Percentiles rank a stretch among this genome's conserved stretches.
Conservation (phyloP, 1,139 yeast species). For the Yamadazyma dushanensis region DNA sequence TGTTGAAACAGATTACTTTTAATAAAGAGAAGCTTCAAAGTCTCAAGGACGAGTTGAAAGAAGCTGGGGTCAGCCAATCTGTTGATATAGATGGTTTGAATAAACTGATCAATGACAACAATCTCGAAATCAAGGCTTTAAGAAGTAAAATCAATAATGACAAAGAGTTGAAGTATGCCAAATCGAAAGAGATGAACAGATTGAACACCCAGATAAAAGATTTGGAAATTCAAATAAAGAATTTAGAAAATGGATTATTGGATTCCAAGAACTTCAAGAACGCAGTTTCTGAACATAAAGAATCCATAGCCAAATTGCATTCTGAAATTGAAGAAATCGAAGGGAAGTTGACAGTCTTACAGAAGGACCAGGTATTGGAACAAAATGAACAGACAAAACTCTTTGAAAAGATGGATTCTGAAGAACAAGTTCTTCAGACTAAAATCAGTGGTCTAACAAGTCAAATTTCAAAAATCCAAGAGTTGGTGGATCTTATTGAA, state of each 20-base stretch:
- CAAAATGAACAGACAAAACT: conserved; percentile 15
- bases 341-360: conserved; percentile 15
- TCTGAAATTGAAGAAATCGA: conserved; percentile 17
- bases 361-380: conserved; percentile 14
- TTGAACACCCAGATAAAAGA: conserved; percentile 59
- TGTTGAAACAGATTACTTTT: conserved; percentile 14
- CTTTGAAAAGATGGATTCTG: conserved; percentile 13
- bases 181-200: conserved; percentile 47
- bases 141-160: conserved; percentile 47
- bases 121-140: conserved; percentile 40
- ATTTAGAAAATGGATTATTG: conserved; percentile 50
- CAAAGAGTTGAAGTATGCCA: conserved; percentile 50
- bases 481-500: conserved; percentile 14
- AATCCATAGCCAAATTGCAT: conserved; percentile 14
- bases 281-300: conserved; percentile 21
- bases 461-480: conserved; percentile 7
- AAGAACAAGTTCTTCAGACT: conserved; percentile 15
- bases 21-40: conserved; percentile 12
- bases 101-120: conserved; percentile 41
- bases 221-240: conserved; percentile 53
- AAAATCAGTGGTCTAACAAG: conserved; percentile 9
- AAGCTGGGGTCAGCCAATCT: conserved; percentile 41
- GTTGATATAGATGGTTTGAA: conserved; percentile 35
- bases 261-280: conserved; percentile 31
- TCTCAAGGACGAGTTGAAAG: conserved; percentile 30